Evolutionary conservation across 257 asterid genomes (phyloP).

Genomic region (Przewalskia tangutica): DNA sequence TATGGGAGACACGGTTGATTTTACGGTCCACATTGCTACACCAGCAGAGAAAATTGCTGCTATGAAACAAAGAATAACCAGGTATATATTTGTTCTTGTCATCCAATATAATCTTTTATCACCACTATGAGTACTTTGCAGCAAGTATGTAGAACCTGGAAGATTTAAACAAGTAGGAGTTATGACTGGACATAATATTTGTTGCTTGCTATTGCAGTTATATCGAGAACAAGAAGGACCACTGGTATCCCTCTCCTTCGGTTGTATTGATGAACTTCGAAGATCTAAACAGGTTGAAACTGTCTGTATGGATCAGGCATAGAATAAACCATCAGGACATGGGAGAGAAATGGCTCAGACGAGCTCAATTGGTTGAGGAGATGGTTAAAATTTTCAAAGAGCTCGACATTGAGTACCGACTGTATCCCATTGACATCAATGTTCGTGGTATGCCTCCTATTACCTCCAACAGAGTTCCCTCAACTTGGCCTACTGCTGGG

Average conservation of each 20-base stretch:
- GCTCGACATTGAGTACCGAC: slow-evolving; percentile 64
- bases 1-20: slow-evolving; percentile 69
- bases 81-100: slow-evolving; percentile 17
- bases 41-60: slow-evolving; percentile 55
- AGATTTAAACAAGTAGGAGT: not conserved
- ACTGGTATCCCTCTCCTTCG: slow-evolving; percentile 65
- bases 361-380: slow-evolving; percentile 62
- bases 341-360: slow-evolving; percentile 58
- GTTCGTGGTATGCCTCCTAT: slow-evolving; percentile 53
- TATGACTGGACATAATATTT: not conserved
- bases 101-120: not conserved
- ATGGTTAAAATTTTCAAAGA: slow-evolving; percentile 64
- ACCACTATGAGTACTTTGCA: not conserved
- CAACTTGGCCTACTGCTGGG: slow-evolving; percentile 30
- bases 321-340: slow-evolving; percentile 77
- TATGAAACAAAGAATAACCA: slow-evolving; percentile 41
- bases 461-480: slow-evolving; percentile 38
- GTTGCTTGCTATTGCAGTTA: slow-evolving; percentile 1
- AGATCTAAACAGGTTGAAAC: slow-evolving; percentile 28
- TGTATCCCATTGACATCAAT: slow-evolving; percentile 60
- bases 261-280: slow-evolving; percentile 54
- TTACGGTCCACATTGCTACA: slow-evolving; percentile 55
- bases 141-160: not conserved
- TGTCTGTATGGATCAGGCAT: slow-evolving; percentile 81
- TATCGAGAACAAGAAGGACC: slow-evolving; percentile 61